Base-by-base conservation (phyloP, 805 yeast species). In the Yamadazyma laniorum region DNA sequence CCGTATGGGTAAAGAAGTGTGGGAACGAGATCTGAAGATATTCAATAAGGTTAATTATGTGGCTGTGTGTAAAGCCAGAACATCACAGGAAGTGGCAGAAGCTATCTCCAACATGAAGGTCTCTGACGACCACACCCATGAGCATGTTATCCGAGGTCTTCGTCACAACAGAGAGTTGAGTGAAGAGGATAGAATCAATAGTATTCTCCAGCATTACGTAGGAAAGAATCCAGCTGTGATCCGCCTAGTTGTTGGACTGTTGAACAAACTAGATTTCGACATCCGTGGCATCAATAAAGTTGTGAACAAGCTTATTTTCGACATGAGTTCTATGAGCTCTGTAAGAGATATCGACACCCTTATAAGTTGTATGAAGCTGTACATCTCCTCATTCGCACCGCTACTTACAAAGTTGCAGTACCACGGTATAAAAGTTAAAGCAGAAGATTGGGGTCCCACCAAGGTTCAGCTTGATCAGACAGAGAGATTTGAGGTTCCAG, bases 1-100 rank as follows among this genome's bases (percentile, higher is more conserved):
- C 32, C 53, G 53, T 15, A 17, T 34, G 16, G 18, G 9, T n/a
- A 29, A 14, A n/a, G 29, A 29, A 17, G 42, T 51, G 21, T 68
- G 74, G 74, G 32, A 42, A 29, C 25, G 41, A 2, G 64, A 62
- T 41, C 48, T 55, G 11, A 51, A 53, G 27, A 39, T 65, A 12
- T 47, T 53, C 18, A 62, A 59, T 29, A 59, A 63, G 45, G 56
- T 67, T 11, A 35, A 59, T 1, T 43, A 44, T 15, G 6, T 28
- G 17, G 11, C 18, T 8, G 18, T 15, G 6, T 11, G 5, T 6
- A 14, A 15, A 6, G 31, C 31, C 16, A n/a, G 6, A 12, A 28
- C 9, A 7, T 6, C 31, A 6, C 18, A 12, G 12, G 18, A 28
- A 15, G 15, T 28, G n/a, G 12, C 18, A 5, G 9, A 9, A 7